Evolutionary conservation across 768 basidiomycete species (phyloP).

Genomic region (Lactarius indigo): DNA sequence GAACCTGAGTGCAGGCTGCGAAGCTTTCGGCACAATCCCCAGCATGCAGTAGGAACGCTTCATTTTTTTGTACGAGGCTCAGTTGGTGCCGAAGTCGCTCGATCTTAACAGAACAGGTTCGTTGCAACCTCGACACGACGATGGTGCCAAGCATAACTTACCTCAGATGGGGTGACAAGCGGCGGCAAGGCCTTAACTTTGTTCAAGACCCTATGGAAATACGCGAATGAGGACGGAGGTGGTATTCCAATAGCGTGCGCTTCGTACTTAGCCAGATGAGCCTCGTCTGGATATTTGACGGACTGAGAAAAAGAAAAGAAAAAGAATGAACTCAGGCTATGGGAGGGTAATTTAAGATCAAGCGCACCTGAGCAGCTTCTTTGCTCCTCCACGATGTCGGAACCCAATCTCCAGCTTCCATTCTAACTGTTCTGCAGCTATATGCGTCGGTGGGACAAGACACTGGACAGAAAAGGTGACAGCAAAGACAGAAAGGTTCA

Average conservation of each 20-base stretch:
- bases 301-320: constrained; percentile 26
- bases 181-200: constrained; percentile 82
- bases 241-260: background rate
- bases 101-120: constrained; percentile 44
- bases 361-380: constrained; percentile 65
- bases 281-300: constrained; percentile 40
- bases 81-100: constrained; percentile 82
- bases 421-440: background rate
- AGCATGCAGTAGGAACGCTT: constrained; percentile 93
- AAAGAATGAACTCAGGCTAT: background rate
- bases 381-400: constrained; percentile 80
- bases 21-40: constrained; percentile 98
- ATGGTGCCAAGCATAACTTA: constrained; percentile 33
- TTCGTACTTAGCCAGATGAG: constrained; percentile 30
- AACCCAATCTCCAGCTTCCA: constrained; percentile 47
- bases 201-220: constrained; percentile 57
- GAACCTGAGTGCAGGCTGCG: constrained; percentile 81
- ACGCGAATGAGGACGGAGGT: background rate
- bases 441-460: background rate
- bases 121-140: background rate
- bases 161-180: constrained; percentile 90
- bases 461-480: background rate
- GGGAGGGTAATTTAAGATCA: background rate
- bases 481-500: background rate
- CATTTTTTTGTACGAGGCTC: constrained; percentile 72